These are phyloP conservation scores for Pinus tabuliformis DNA, from an alignment of 75 land plant genomes.

Conservation along the genomic window DNA sequence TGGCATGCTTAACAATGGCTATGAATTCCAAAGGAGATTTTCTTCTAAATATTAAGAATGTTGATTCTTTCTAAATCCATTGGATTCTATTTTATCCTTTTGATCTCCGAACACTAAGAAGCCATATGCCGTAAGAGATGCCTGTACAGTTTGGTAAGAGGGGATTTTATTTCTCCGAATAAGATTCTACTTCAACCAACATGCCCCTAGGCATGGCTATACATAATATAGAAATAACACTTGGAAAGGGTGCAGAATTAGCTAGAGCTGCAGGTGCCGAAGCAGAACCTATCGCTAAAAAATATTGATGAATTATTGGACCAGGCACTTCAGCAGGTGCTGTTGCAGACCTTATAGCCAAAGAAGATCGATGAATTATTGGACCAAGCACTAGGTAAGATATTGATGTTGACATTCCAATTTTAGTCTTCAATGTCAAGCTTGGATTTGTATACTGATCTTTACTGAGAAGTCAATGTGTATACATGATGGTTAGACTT, in stretches of 20 bases:
- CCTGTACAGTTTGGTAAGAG: constrained; percentile 10
- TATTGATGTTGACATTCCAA: no score
- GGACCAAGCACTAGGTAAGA: no score
- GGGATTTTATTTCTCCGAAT: constrained; percentile 1
- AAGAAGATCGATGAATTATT: not conserved
- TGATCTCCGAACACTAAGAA: not conserved
- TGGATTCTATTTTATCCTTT: no score
- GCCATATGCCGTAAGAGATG: not conserved
- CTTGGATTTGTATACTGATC: no score
- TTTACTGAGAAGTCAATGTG: no score
- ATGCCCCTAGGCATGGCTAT: constrained; percentile 20
- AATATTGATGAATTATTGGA: not conserved
- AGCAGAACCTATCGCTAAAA: not conserved
- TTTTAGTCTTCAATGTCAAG: no score
- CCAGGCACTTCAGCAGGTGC: not conserved
- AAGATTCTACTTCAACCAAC: constrained; percentile 21
- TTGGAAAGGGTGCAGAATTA: constrained; percentile 23
- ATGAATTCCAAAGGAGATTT: no score
- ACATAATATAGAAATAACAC: constrained; percentile 29
- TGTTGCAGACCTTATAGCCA: not conserved
- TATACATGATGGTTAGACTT: no score
- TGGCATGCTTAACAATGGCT: no score
- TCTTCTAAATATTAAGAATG: no score
- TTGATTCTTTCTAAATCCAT: no score
- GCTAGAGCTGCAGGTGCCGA: constrained; percentile 13